A percentile compares a stretch with the other conserved stretches of the same genome.
Evolutionary conservation across 306 rosid species (phyloP).

Genomic region (Ochetophila trinervis): DNA sequence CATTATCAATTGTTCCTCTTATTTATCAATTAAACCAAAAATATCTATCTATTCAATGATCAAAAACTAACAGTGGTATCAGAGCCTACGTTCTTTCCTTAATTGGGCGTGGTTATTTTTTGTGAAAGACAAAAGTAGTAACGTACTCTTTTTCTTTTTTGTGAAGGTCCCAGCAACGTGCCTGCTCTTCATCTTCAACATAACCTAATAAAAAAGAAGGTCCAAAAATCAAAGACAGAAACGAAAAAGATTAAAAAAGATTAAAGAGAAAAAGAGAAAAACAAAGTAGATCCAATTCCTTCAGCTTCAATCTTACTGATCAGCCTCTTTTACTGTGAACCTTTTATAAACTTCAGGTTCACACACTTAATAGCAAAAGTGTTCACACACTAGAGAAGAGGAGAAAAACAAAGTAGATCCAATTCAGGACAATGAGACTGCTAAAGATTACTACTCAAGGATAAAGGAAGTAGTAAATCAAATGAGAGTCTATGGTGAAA

Average conservation of each 20-base stretch:
- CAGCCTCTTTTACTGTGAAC: conserved; percentile 22
- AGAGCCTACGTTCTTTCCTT: conserved; percentile 56
- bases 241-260: conserved; percentile 34
- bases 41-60: too few species aligned
- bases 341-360: conserved; percentile 39
- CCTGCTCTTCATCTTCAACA: conserved; percentile 98
- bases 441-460: too few species aligned
- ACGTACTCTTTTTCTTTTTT: conserved; percentile 99
- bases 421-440: too few species aligned
- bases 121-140: conserved; percentile 58
- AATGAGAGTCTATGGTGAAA: too few species aligned
- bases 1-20: too few species aligned
- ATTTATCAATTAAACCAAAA: too few species aligned
- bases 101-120: too few species aligned
- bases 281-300: conserved; percentile 34
- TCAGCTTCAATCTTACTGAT: conserved; percentile 41
- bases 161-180: conserved; percentile 99
- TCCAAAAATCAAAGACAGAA: conserved; percentile 15
- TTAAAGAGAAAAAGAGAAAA: too few species aligned
- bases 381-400: too few species aligned
- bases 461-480: too few species aligned
- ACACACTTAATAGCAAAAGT: conserved; percentile 32
- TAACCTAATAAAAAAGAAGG: conserved; percentile 72
- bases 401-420: too few species aligned
- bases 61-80: too few species aligned